Percentiles rank a stretch among this genome's conserved stretches.
Evolutionary conservation across 805 yeast species (phyloP).

Genomic region (Cyberlindnera americana): DNA sequence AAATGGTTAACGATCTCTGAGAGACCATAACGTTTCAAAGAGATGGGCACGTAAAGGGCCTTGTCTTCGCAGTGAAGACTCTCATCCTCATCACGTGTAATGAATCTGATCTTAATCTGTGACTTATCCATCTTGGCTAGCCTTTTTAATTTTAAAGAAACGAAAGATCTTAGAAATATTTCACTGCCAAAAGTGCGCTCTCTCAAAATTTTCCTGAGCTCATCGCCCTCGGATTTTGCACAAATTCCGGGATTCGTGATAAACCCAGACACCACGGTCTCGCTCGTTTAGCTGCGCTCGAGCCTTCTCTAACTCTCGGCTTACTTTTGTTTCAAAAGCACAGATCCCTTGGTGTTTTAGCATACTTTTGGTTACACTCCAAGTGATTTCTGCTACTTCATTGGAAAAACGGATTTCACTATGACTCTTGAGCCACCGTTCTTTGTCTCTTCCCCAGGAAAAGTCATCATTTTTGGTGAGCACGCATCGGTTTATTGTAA

Average conservation of each 20-base stretch:
- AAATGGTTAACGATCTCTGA: slow-evolving; percentile 95
- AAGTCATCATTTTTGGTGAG: slow-evolving; percentile 93
- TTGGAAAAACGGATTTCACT: too few relatives aligned
- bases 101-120: slow-evolving; percentile 78
- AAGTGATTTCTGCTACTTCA: too few relatives aligned
- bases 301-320: too few relatives aligned
- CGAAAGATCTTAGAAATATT: too few relatives aligned
- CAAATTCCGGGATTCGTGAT: neutral
- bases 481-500: slow-evolving; percentile 92
- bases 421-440: slow-evolving; percentile 43
- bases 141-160: too few relatives aligned
- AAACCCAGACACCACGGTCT: too few relatives aligned
- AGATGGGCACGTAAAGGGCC: slow-evolving; percentile 84
- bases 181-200: neutral
- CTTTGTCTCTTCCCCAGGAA: slow-evolving; percentile 91
- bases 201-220: slow-evolving; percentile 3
- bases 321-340: too few relatives aligned
- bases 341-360: too few relatives aligned
- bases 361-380: too few relatives aligned
- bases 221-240: slow-evolving; percentile 11
- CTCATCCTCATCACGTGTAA: slow-evolving; percentile 82
- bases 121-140: slow-evolving; percentile 35
- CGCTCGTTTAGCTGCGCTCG: too few relatives aligned
- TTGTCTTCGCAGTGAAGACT: slow-evolving; percentile 71
- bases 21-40: slow-evolving; percentile 84